These are phyloP conservation scores for Fusarium sp. DNA, from an alignment of 2,329 filamentous ascomycete genomes.

Conservation along the genomic window DNA sequence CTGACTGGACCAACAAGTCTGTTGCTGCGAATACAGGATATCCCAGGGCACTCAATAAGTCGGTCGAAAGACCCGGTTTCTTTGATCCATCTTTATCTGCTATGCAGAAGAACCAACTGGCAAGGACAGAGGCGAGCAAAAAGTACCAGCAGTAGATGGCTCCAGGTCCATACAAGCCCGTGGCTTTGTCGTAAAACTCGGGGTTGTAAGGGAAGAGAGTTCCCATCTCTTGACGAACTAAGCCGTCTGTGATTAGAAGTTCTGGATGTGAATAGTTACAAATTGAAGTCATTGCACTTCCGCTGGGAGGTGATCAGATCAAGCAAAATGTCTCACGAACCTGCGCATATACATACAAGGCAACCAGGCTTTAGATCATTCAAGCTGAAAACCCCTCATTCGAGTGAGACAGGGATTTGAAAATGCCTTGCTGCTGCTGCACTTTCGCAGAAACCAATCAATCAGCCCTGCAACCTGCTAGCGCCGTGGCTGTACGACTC, in stretches of 20 bases:
- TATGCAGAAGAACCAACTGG: not conserved
- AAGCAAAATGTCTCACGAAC: not conserved
- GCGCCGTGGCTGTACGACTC: constrained; percentile 11
- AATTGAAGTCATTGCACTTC: constrained; percentile 12
- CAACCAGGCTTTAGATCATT: no score
- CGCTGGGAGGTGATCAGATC: accelerated
- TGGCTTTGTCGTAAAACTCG: constrained; percentile 16
- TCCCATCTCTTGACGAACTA: not conserved
- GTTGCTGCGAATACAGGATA: constrained; percentile 25
- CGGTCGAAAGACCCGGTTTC: constrained; percentile 13
- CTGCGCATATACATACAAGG: no score
- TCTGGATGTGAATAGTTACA: constrained; percentile 31
- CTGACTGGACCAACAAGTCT: constrained; percentile 4
- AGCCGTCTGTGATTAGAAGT: constrained; percentile 7
- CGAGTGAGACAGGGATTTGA: not conserved
- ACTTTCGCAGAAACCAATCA: not conserved
- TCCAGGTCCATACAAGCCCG: constrained; percentile 19
- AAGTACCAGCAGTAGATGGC: constrained; percentile 30
- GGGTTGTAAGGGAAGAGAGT: constrained; percentile 21
- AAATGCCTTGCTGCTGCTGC: not conserved
- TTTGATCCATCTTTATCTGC: not conserved
- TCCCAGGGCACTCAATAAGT: constrained; percentile 14
- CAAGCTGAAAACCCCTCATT: not conserved
- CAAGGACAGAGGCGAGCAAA: constrained; percentile 14
- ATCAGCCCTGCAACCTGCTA: not conserved